These are phyloP conservation scores for Dinochytrium kinnereticum DNA, from an alignment of 371 early-diverging fungal genomes.

Conservation along the genomic window DNA sequence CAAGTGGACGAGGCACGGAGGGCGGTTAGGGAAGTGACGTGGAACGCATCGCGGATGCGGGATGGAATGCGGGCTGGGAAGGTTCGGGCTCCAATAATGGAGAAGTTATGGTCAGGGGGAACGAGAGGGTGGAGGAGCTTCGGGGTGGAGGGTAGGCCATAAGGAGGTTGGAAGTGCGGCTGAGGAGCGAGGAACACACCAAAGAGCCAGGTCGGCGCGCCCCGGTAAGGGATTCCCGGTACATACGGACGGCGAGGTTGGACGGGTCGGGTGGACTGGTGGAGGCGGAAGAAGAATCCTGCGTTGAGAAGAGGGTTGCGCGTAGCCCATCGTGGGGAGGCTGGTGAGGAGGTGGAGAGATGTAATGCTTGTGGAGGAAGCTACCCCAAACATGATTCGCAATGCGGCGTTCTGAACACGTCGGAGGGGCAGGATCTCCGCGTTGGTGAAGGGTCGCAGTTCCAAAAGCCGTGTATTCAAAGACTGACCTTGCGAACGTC, in stretches of 20 bases:
- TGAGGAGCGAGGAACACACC: no score
- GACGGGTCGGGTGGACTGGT: background rate
- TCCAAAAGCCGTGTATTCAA: background rate
- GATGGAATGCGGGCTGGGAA: no score
- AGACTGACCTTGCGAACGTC: background rate
- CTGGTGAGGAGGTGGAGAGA: constrained; percentile 11
- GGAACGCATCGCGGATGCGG: no score
- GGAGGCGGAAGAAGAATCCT: constrained; percentile 11
- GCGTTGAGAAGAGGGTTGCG: constrained; percentile 19
- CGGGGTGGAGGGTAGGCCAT: no score
- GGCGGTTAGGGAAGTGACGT: no score
- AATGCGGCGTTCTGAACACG: constrained; percentile 3
- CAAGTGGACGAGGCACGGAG: no score
- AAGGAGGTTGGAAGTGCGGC: no score
- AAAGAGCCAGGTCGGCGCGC: no score
- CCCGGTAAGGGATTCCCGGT: constrained; percentile 5
- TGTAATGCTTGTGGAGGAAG: background rate
- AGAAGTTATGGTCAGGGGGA: no score
- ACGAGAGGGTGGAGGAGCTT: no score
- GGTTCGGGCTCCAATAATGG: no score
- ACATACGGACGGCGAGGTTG: constrained; percentile 7
- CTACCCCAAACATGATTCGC: background rate
- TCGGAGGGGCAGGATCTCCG: background rate
- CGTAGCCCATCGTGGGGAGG: background rate
- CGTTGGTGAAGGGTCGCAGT: background rate